These are phyloP conservation scores for Ceratobasidium sp. DNA, from an alignment of 1,284 basidiomycete species.

Conservation along the genomic window DNA sequence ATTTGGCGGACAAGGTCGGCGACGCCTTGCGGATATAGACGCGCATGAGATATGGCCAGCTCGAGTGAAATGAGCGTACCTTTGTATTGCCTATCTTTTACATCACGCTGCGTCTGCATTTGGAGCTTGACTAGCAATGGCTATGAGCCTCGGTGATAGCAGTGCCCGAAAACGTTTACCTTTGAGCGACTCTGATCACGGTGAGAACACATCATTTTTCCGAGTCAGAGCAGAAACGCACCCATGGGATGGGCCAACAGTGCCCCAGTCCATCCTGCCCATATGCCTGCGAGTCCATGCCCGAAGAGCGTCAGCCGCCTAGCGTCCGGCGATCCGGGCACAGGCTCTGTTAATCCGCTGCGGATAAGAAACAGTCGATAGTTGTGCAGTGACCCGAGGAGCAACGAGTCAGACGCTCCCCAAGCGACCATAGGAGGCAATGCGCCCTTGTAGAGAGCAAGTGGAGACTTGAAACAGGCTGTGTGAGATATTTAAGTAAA, in stretches of 20 bases:
- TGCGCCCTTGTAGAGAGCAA: constrained; percentile 76
- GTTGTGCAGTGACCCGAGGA: constrained; percentile 79
- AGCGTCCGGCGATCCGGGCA: constrained; percentile 58
- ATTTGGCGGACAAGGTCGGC: constrained; percentile 70
- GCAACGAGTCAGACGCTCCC: constrained; percentile 78
- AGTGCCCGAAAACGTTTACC: constrained; percentile 56
- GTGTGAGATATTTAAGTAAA: constrained; percentile 6
- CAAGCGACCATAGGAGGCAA: constrained; percentile 80
- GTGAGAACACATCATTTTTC: constrained; percentile 7
- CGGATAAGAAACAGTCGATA: constrained; percentile 70
- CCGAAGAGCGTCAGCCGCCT: constrained; percentile 66
- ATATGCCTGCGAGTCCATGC: constrained; percentile 75
- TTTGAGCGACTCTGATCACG: constrained; percentile 71
- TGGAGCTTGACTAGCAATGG: constrained; percentile 72
- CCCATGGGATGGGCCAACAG: constrained; percentile 19
- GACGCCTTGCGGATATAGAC: background rate
- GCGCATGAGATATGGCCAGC: background rate
- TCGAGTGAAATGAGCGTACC: constrained; percentile 56
- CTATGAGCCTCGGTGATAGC: constrained; percentile 18
- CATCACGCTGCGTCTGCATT: constrained; percentile 70
- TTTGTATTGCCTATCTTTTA: constrained; percentile 69
- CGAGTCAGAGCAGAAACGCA: background rate
- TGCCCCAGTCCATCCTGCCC: constrained; percentile 79
- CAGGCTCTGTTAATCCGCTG: constrained; percentile 65
- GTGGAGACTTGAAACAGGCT: constrained; percentile 57